phyloP scores from a whole-genome alignment of 2,329 filamentous ascomycete genomes.

The Penicillium oxalicum region DNA sequence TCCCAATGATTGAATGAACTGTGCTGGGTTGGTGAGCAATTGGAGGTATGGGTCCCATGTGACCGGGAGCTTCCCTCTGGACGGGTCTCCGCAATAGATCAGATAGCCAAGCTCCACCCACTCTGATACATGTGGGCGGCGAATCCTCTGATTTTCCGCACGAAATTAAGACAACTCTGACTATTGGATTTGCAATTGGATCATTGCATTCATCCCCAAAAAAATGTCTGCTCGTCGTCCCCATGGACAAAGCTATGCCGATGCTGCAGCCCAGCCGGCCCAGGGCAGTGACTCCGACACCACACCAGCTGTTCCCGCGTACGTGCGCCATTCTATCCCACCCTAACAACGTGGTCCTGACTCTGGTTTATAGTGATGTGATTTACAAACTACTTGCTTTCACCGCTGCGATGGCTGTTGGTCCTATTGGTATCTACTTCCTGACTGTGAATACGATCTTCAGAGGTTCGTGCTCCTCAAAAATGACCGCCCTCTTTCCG shows the following conservation, averaged over 20 bases:
- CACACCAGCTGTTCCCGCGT: constrained; percentile 78
- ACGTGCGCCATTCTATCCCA: constrained; percentile 32
- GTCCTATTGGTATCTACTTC: constrained; percentile 88
- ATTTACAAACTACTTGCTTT: constrained; percentile 87
- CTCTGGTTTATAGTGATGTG: constrained; percentile 57
- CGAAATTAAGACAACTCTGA: neutral
- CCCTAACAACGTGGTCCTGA: constrained; percentile 2
- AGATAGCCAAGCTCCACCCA: neutral
- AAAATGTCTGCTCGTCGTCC: constrained; percentile 31
- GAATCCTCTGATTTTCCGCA: neutral
- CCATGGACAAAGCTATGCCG: constrained; percentile 26
- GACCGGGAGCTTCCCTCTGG: constrained; percentile 4
- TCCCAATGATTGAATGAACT: too few relatives aligned
- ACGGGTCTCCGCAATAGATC: neutral
- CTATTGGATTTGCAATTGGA: too few relatives aligned
- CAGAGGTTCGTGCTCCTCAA: constrained; percentile 53
- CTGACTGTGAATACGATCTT: constrained; percentile 70
- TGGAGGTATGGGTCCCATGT: constrained; percentile 3
- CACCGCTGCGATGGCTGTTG: constrained; percentile 81
- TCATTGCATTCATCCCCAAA: neutral
- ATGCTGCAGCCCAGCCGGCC: constrained; percentile 26
- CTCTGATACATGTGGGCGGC: neutral
- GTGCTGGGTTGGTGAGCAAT: too few relatives aligned
- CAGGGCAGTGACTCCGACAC: constrained; percentile 60
- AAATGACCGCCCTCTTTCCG: neutral